Percentiles rank a stretch among this genome's conserved stretches.
Conservation (phyloP, 495 filamentous ascomycete genomes). For the Aspergillus sparsus region DNA sequence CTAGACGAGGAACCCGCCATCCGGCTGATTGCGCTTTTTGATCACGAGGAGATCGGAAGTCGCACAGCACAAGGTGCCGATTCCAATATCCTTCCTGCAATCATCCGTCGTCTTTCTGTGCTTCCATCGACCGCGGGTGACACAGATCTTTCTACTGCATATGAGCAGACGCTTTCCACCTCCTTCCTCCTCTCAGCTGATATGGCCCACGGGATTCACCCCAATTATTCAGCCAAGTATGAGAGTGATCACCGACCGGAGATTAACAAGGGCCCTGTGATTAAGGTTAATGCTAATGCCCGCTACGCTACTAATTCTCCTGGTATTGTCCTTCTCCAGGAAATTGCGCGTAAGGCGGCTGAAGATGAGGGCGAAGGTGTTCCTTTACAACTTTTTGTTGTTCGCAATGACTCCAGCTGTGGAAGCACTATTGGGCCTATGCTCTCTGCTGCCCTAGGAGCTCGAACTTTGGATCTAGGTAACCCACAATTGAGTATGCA, state of each 20-base stretch:
- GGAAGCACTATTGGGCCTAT: slow-evolving; percentile 97
- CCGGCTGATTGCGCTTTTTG: slow-evolving; percentile 87
- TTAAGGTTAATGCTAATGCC: slow-evolving; percentile 98
- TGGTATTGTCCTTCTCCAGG: slow-evolving; percentile 88
- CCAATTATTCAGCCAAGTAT: slow-evolving; percentile 91
- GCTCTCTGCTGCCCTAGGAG: slow-evolving; percentile 80
- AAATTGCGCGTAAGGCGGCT: slow-evolving; percentile 68
- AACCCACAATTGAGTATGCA: slow-evolving; percentile 99
- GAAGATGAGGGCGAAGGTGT: slow-evolving; percentile 56
- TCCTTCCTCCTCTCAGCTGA: slow-evolving; percentile 96
- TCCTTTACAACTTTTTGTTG: slow-evolving; percentile 92
- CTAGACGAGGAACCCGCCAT: slow-evolving; percentile 78
- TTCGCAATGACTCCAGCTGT: slow-evolving; percentile 91
- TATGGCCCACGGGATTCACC: slow-evolving; percentile 94
- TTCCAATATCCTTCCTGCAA: slow-evolving; percentile 85
- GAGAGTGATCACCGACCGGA: slow-evolving; percentile 86
- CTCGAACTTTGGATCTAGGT: slow-evolving; percentile 86
- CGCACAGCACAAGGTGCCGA: slow-evolving; percentile 88
- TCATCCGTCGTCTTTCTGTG: slow-evolving; percentile 84
- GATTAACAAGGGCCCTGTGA: slow-evolving; percentile 93
- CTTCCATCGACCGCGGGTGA: slow-evolving; percentile 58
- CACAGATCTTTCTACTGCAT: slow-evolving; percentile 68
- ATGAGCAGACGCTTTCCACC: slow-evolving; percentile 88
- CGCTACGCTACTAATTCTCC: slow-evolving; percentile 95
- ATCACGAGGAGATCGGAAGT: slow-evolving; percentile 97